Conservation (phyloP, 768 basidiomycete genomes). For the Erythrobasidium yunnanense region DNA sequence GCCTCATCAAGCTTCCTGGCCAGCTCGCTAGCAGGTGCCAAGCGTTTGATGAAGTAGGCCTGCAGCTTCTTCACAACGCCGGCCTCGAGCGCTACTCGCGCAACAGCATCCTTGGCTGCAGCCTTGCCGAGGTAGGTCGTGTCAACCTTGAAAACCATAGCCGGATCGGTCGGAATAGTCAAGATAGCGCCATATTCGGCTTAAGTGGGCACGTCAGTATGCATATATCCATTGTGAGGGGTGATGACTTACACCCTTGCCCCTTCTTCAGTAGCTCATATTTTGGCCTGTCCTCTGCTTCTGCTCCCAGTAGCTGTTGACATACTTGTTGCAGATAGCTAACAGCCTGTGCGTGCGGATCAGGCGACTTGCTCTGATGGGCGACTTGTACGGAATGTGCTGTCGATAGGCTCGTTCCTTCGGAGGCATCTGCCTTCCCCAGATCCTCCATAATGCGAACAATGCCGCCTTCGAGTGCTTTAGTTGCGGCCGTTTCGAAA, state of each 20-base stretch:
- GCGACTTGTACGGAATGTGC: neutral
- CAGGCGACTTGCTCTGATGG: neutral
- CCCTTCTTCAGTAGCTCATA: neutral
- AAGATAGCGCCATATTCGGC: neutral
- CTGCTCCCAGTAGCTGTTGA: neutral
- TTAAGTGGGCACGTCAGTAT: neutral
- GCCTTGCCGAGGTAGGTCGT: neutral
- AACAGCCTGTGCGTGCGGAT: neutral
- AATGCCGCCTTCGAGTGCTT: neutral
- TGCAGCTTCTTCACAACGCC: conserved; percentile 1
- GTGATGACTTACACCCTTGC: neutral
- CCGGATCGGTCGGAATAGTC: neutral
- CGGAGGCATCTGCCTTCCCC: neutral
- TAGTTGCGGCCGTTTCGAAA: neutral
- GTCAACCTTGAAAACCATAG: neutral
- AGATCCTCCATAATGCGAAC: neutral
- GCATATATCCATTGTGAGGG: neutral
- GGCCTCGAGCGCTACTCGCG: neutral
- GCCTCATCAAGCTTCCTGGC: neutral
- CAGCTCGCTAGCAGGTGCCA: neutral
- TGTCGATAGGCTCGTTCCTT: neutral
- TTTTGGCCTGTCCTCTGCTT: neutral
- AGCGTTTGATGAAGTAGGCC: neutral
- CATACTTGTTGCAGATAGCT: conserved; percentile 20
- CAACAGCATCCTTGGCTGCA: conserved; percentile 11